Percentiles rank a stretch among this genome's conserved stretches.
phyloP scores from a whole-genome alignment of 2,329 filamentous ascomycete genomes.

The Diplodia scrobiculata region DNA sequence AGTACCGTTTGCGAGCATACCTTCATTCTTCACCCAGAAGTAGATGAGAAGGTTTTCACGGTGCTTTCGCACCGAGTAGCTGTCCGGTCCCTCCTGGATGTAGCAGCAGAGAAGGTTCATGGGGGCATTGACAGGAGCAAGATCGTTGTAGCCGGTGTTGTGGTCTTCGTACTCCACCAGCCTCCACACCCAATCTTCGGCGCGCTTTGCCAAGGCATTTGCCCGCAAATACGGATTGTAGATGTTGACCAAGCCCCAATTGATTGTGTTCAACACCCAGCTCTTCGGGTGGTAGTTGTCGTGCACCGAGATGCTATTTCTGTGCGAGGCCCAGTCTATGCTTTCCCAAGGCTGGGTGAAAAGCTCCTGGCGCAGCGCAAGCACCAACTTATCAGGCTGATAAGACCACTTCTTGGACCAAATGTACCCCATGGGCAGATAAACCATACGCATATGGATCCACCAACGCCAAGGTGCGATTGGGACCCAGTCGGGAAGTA shows the following conservation, averaged over 20 bases:
- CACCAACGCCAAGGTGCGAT: constrained; percentile 94
- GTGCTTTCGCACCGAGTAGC: constrained; percentile 71
- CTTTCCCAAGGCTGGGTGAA: constrained; percentile 76
- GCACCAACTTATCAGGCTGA: constrained; percentile 72
- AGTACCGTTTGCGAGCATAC: constrained; percentile 92
- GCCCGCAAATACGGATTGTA: constrained; percentile 78
- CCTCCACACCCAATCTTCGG: constrained; percentile 79
- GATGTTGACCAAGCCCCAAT: constrained; percentile 75
- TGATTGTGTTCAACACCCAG: constrained; percentile 75
- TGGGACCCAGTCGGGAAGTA: constrained; percentile 87
- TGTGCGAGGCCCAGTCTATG: constrained; percentile 75
- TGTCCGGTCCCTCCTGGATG: constrained; percentile 76
- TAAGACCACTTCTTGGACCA: constrained; percentile 82
- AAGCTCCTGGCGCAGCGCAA: constrained; percentile 74
- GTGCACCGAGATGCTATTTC: constrained; percentile 74
- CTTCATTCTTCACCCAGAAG: constrained; percentile 87
- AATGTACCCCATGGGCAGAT: constrained; percentile 85
- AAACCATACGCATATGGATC: constrained; percentile 98
- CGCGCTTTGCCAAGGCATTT: constrained; percentile 65
- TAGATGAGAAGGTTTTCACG: constrained; percentile 81
- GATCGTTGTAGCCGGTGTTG: constrained; percentile 82
- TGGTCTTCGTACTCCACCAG: constrained; percentile 88
- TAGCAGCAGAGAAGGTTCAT: constrained; percentile 91
- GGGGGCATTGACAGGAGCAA: constrained; percentile 85
- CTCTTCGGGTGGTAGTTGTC: constrained; percentile 96